Percentiles rank a stretch among this genome's conserved stretches.
Evolutionary conservation across 2,329 filamentous ascomycete species (phyloP).

Genomic region (Trichoderma brevicompactum): DNA sequence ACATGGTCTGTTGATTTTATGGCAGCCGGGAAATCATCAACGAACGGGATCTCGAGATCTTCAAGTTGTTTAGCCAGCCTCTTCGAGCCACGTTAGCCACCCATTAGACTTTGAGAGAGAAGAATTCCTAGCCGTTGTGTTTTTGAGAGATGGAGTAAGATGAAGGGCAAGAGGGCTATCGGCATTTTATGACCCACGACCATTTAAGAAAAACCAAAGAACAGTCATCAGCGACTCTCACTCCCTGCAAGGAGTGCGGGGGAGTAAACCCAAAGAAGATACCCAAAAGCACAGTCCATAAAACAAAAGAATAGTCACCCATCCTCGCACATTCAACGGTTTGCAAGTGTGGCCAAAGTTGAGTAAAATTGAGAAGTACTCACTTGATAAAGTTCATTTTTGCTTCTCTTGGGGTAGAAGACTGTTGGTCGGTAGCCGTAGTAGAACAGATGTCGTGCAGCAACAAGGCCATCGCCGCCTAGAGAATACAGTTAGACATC

Average conservation of each 20-base stretch:
- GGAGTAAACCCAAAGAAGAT: conserved; percentile 15
- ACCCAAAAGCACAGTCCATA: conserved; percentile 31
- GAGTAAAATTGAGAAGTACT: conserved; percentile 31
- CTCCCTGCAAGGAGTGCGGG: neutral
- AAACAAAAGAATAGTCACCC: conserved; percentile 29
- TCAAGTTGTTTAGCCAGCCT: conserved; percentile 83
- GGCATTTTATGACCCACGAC: neutral
- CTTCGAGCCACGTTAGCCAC: conserved; percentile 50
- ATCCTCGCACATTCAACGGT: neutral
- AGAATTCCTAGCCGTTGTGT: neutral
- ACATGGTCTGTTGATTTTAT: conserved; percentile 75
- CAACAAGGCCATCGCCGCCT: conserved; percentile 94
- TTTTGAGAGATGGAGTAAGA: neutral
- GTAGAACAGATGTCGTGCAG: conserved; percentile 86
- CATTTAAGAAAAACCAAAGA: neutral
- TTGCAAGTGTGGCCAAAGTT: neutral
- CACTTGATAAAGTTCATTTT: conserved; percentile 87
- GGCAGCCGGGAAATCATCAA: conserved; percentile 73
- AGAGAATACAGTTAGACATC: conserved; percentile 38
- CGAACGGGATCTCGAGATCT: conserved; percentile 82
- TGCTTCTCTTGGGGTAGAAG: conserved; percentile 91
- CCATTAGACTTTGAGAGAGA: neutral
- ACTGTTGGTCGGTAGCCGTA: conserved; percentile 89
- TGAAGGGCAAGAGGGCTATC: neutral
- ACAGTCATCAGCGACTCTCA: neutral